These are phyloP conservation scores for Macrophomina phaseolina DNA, from an alignment of 2,329 filamentous ascomycete genomes.

Conservation along the genomic window DNA sequence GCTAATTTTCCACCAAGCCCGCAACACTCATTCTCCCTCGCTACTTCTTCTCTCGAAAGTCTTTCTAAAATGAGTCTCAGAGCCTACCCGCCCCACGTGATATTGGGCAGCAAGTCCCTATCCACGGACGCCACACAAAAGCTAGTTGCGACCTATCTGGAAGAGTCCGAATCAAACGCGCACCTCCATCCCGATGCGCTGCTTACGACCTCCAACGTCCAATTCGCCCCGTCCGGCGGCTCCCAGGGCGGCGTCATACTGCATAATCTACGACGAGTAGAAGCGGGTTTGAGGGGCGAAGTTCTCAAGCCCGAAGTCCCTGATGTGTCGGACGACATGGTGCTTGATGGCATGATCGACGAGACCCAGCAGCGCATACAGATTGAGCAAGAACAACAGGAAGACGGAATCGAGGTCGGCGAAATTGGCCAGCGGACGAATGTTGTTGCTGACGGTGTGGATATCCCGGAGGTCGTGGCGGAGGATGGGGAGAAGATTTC, in stretches of 20 bases:
- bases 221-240: conserved; percentile 50
- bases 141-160: conserved; percentile 49
- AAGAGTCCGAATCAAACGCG: conserved; percentile 46
- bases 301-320: conserved; percentile 51
- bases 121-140: conserved; percentile 41
- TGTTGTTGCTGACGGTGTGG: conserved; percentile 39
- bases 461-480: conserved; percentile 39
- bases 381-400: conserved; percentile 48
- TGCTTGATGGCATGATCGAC: conserved; percentile 27
- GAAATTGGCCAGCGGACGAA: conserved; percentile 47
- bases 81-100: conserved; percentile 42
- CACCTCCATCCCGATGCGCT: conserved; percentile 57
- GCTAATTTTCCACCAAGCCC: neutral
- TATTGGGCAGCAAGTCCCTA: conserved; percentile 41
- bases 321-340: conserved; percentile 26
- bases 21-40: neutral
- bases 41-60: neutral
- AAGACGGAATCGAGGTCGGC: conserved; percentile 48
- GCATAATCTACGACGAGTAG: conserved; percentile 60
- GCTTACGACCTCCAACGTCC: conserved; percentile 49
- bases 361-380: conserved; percentile 42
- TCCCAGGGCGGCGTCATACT: conserved; percentile 55
- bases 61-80: conserved; percentile 40
- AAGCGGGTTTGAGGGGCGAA: conserved; percentile 59
- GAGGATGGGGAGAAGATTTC: conserved; percentile 10